Conservation (phyloP, 495 filamentous ascomycete species). For the Tuber brumale region DNA sequence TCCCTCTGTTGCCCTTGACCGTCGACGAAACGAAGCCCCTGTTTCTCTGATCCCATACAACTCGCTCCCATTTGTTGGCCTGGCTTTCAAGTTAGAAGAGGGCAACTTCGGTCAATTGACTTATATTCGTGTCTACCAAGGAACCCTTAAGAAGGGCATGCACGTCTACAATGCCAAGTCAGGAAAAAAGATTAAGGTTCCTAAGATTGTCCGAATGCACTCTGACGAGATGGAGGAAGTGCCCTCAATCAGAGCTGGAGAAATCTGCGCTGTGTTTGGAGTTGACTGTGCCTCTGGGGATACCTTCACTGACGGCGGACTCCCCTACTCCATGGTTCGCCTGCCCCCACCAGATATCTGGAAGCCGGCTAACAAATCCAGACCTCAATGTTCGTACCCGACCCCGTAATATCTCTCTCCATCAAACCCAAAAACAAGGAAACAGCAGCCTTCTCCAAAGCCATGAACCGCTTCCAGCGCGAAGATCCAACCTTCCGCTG, state of each 20-base stretch:
- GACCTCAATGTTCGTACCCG: constrained; percentile 96
- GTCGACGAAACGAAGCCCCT: constrained; percentile 63
- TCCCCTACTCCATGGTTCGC: constrained; percentile 79
- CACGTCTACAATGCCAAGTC: constrained; percentile 90
- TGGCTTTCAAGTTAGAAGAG: constrained; percentile 99
- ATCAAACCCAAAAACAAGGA: constrained; percentile 97
- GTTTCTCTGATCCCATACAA: constrained; percentile 89
- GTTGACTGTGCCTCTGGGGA: constrained; percentile 97
- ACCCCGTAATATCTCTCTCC: constrained; percentile 94
- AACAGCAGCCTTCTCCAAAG: constrained; percentile 90
- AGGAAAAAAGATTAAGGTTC: constrained; percentile 93
- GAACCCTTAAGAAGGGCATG: constrained; percentile 75
- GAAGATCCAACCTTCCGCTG: constrained; percentile 98
- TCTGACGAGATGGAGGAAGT: constrained; percentile 99
- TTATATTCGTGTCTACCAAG: constrained; percentile 98
- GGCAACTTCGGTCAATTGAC: constrained; percentile 98
- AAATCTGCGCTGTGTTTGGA: constrained; percentile 98
- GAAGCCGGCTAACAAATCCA: constrained; percentile 12
- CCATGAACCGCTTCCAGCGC: constrained; percentile 97
- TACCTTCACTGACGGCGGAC: constrained; percentile 88
- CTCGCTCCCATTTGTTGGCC: constrained; percentile 83
- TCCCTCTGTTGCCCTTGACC: constrained; percentile 82
- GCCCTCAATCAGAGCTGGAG: constrained; percentile 81
- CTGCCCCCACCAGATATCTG: not conserved
- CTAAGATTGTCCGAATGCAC: constrained; percentile 98